Evolutionary conservation across 2,329 filamentous ascomycete species (phyloP).

Genomic region (Huntiella moniliformis): DNA sequence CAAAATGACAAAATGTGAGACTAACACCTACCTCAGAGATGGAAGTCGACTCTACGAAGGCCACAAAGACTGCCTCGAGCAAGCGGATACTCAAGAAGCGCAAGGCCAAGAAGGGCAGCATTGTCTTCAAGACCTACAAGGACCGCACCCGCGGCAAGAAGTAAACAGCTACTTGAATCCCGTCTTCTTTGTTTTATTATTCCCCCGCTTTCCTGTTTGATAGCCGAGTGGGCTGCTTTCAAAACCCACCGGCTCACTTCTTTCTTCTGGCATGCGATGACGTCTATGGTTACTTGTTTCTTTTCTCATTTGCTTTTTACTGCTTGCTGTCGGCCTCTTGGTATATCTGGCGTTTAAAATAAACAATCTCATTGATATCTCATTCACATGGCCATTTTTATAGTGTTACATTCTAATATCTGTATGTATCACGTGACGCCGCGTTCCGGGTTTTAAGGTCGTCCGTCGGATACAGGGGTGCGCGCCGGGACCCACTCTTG

Average conservation of each 20-base stretch:
- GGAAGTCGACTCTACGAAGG: slow-evolving; percentile 32
- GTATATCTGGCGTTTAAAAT: slow-evolving; percentile 1
- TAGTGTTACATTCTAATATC: no score
- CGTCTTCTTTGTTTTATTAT: neutral
- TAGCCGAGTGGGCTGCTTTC: neutral
- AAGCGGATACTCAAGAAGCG: slow-evolving; percentile 40
- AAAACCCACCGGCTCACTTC: neutral
- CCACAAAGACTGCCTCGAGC: slow-evolving; percentile 20
- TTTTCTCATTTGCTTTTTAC: slow-evolving; percentile 1
- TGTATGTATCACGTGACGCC: slow-evolving; percentile 1
- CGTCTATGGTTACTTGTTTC: slow-evolving; percentile 4
- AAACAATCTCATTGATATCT: neutral
- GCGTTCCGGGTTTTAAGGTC: neutral
- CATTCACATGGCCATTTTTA: neutral
- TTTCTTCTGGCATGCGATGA: slow-evolving; percentile 5
- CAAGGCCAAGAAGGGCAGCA: slow-evolving; percentile 34
- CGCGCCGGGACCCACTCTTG: no score
- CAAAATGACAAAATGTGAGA: neutral
- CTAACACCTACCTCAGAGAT: slow-evolving; percentile 23
- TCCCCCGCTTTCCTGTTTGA: neutral
- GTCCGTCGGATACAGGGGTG: no score
- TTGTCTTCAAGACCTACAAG: slow-evolving; percentile 41
- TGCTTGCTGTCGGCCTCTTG: neutral
- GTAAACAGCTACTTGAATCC: neutral
- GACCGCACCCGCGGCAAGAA: slow-evolving; percentile 17